Conservation (phyloP, 2,329 filamentous ascomycete species). For the Colletotrichum sp. region DNA sequence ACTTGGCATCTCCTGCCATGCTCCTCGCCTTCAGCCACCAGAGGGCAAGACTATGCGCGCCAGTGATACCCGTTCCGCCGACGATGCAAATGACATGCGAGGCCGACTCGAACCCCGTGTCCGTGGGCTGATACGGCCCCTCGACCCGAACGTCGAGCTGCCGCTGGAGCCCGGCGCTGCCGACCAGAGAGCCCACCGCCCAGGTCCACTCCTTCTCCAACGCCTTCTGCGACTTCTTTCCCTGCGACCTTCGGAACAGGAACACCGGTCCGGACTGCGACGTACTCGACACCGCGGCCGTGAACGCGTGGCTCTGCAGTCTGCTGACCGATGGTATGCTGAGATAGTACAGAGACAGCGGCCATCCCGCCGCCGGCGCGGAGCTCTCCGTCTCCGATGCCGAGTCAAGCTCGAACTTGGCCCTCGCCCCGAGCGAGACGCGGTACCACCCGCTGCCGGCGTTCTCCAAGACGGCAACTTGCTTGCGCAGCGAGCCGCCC, state of each 20-base stretch:
- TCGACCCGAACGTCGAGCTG: background rate
- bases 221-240: background rate
- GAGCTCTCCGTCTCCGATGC: background rate
- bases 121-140: background rate
- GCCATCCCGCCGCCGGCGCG: background rate
- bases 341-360: conserved; percentile 4
- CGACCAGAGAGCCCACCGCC: background rate
- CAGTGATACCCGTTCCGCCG: background rate
- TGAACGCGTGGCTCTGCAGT: conserved; percentile 20
- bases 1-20: background rate
- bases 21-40: background rate
- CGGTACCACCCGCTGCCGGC: background rate
- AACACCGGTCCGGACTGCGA: background rate
- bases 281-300: conserved; percentile 3
- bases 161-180: background rate
- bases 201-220: conserved; percentile 10
- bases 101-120: background rate
- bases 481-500: background rate
- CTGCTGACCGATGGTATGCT: conserved; percentile 13
- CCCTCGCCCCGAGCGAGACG: background rate
- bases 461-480: conserved; percentile 2
- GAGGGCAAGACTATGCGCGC: background rate
- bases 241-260: background rate
- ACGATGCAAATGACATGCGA: background rate
- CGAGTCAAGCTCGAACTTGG: background rate